Conservation (phyloP, 176 grass and related monocot species). For the Carex kokanica region DNA sequence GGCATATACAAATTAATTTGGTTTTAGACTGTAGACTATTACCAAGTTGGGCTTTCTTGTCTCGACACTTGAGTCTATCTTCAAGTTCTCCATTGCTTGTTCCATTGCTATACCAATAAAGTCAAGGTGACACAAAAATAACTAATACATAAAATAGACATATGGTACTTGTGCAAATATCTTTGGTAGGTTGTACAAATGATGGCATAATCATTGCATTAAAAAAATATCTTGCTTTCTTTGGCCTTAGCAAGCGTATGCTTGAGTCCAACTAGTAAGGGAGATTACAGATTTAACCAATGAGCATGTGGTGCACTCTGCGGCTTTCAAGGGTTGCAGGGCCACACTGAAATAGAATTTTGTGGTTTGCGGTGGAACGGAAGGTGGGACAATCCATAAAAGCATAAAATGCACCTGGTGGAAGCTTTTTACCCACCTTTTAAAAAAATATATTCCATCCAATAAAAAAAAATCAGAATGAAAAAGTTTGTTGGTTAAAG, state of each 20-base stretch:
- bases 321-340: not conserved
- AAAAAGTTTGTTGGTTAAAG: conserved; percentile 1
- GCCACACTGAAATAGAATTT: not conserved
- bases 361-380: not conserved
- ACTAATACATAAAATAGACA: conserved; percentile 25
- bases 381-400: not conserved
- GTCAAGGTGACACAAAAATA: conserved; percentile 51
- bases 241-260: not conserved
- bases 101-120: conserved; percentile 52
- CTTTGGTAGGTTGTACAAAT: conserved; percentile 26
- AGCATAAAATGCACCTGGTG: not conserved
- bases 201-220: conserved; percentile 29
- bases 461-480: not conserved
- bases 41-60: conserved; percentile 59
- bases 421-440: not conserved
- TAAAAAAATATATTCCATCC: not conserved
- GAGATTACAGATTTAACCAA: not conserved
- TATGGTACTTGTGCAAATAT: conserved; percentile 34
- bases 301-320: not conserved
- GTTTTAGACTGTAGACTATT: conserved; percentile 33
- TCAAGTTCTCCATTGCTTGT: conserved; percentile 60
- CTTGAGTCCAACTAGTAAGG: not conserved
- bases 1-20: conserved; percentile 5
- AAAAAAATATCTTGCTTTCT: conserved; percentile 16
- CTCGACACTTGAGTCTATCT: conserved; percentile 55